phyloP scores from a whole-genome alignment of 495 filamentous ascomycete species.

The Penicillium longicatenatum region DNA sequence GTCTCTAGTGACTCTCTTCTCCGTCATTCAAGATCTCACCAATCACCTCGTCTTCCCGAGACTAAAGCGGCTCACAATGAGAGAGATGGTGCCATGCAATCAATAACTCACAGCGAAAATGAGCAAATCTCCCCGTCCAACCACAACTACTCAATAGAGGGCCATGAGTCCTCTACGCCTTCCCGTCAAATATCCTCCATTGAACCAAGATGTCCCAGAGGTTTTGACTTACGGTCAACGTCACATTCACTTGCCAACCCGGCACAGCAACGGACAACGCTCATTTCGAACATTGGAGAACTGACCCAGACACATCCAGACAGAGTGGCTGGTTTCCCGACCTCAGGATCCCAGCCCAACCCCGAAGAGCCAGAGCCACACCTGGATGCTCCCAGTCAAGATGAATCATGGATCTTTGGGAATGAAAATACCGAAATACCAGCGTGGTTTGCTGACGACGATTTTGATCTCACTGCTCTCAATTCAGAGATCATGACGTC shows the following conservation, averaged over 20 bases:
- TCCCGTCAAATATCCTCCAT: not conserved
- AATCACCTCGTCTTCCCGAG: not conserved
- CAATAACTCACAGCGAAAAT: not conserved
- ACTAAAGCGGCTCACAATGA: not conserved
- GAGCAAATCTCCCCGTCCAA: not conserved
- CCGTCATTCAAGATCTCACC: slow-evolving; percentile 20
- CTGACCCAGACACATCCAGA: not conserved
- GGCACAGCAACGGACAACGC: not conserved
- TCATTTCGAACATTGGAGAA: not conserved
- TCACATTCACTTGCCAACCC: not conserved
- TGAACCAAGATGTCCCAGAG: not conserved
- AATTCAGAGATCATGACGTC: slow-evolving; percentile 11
- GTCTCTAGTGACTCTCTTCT: slow-evolving; percentile 25
- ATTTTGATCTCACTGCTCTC: slow-evolving; percentile 29
- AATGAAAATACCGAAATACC: slow-evolving; percentile 5
- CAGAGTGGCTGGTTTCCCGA: not conserved
- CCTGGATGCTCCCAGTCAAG: not conserved
- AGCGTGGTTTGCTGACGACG: slow-evolving; percentile 24
- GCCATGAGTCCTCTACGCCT: not conserved
- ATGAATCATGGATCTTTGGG: not conserved
- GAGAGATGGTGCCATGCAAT: not conserved
- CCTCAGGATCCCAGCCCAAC: not conserved
- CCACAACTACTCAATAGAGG: not conserved
- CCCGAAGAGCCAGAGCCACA: not conserved
- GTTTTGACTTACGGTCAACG: not conserved